phyloP scores from a whole-genome alignment of 768 basidiomycete species.

The Suillus weaverae region DNA sequence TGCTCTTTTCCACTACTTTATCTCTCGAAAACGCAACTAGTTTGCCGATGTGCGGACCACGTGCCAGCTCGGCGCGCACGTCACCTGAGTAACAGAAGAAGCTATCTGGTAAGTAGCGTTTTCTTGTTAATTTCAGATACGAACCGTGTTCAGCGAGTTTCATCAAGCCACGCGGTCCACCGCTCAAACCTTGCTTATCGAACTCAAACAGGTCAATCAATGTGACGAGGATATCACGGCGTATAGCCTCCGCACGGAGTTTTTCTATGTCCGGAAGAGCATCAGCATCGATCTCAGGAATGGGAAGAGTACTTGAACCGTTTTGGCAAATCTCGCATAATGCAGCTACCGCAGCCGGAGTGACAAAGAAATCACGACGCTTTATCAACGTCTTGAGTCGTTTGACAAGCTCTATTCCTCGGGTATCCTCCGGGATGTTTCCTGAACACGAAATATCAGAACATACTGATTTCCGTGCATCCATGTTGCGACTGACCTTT shows the following conservation, averaged over 20 bases:
- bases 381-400: slow-evolving; percentile 22
- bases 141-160: not conserved
- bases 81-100: not conserved
- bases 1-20: not conserved
- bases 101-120: not conserved
- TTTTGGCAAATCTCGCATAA: slow-evolving; percentile 26
- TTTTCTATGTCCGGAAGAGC: slow-evolving; percentile 12
- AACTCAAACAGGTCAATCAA: slow-evolving; percentile 21
- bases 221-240: slow-evolving; percentile 13
- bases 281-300: slow-evolving; percentile 1
- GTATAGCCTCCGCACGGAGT: slow-evolving; percentile 20
- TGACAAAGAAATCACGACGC: slow-evolving; percentile 29
- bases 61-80: not conserved
- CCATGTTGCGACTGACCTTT: slow-evolving; percentile 8
- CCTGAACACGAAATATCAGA: not conserved
- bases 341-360: slow-evolving; percentile 27
- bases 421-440: slow-evolving; percentile 6
- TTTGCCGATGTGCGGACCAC: not conserved
- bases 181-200: not conserved
- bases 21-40: not conserved
- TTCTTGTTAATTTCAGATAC: not conserved
- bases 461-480: not conserved
- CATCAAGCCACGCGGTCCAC: not conserved
- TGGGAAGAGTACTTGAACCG: slow-evolving; percentile 10
- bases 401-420: slow-evolving; percentile 4